Conservation (phyloP, 805 yeast species). For the Candida adriatica region DNA sequence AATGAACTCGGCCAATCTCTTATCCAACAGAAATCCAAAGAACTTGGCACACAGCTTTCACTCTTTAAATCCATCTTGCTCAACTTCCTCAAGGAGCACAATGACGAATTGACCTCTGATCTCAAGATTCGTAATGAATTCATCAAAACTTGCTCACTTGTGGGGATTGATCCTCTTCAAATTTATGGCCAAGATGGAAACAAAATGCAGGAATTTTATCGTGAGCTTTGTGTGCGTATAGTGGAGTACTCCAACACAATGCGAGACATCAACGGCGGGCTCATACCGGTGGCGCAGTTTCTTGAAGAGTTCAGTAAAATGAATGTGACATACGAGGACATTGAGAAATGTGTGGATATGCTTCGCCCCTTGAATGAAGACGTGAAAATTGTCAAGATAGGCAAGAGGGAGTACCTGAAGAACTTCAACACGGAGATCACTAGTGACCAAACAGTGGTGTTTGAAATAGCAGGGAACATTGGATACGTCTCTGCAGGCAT, state of each 20-base stretch:
- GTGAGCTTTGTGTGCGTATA: constrained; percentile 64
- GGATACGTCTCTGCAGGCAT: constrained; percentile 67
- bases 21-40: constrained; percentile 46
- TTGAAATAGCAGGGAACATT: constrained; percentile 68
- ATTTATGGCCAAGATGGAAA: constrained; percentile 25
- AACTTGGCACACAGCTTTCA: constrained; percentile 61
- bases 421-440: constrained; percentile 58
- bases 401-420: constrained; percentile 41
- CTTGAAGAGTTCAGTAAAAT: constrained; percentile 27
- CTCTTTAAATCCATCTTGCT: constrained; percentile 73
- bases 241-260: constrained; percentile 72
- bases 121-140: constrained; percentile 64
- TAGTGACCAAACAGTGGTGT: constrained; percentile 60
- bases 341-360: constrained; percentile 46
- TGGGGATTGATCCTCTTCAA: constrained; percentile 77
- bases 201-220: constrained; percentile 42
- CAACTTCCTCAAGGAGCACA: constrained; percentile 70
- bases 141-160: constrained; percentile 65
- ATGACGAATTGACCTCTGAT: constrained; percentile 56
- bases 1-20: constrained; percentile 19
- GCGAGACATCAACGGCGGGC: constrained; percentile 73
- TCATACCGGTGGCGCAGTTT: constrained; percentile 56
- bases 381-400: constrained; percentile 53
- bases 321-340: constrained; percentile 39
- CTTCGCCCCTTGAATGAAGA: constrained; percentile 64